phyloP scores from a whole-genome alignment of 108 stramenopile genomes.

The Stephanodiscus triporus region DNA sequence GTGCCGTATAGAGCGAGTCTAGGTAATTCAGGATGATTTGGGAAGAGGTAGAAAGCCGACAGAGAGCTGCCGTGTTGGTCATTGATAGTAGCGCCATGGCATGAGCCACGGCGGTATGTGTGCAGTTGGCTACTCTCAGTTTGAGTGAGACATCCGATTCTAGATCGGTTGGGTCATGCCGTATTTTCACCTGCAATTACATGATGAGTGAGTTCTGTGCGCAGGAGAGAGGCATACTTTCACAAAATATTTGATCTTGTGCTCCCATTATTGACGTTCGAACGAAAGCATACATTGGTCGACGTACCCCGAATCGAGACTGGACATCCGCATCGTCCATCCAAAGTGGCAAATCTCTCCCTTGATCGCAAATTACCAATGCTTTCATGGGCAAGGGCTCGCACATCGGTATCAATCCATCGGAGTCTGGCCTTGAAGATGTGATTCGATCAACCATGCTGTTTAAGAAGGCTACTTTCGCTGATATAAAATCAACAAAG shows the following conservation, averaged over 20 bases:
- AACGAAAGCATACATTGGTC: neutral
- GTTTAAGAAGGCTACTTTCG: conserved; percentile 73
- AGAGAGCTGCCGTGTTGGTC: conserved; percentile 46
- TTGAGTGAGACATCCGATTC: conserved; percentile 82
- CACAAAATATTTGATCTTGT: neutral
- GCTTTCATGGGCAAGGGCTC: conserved; percentile 87
- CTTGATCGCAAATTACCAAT: conserved; percentile 76
- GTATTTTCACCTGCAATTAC: conserved; percentile 39
- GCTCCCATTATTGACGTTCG: neutral
- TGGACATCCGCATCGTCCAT: conserved; percentile 30
- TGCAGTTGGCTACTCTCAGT: conserved; percentile 90
- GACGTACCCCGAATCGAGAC: conserved; percentile 31
- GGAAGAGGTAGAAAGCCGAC: conserved; percentile 5
- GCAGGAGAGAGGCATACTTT: neutral
- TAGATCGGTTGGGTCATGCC: conserved; percentile 50
- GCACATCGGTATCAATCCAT: conserved; percentile 69
- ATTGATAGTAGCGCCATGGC: conserved; percentile 71
- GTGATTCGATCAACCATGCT: conserved; percentile 95
- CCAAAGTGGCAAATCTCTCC: conserved; percentile 51
- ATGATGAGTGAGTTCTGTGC: neutral
- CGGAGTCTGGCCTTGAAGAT: conserved; percentile 58
- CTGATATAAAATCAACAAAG: conserved; percentile 53
- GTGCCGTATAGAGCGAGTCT: conserved; percentile 69
- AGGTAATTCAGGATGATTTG: conserved; percentile 60
- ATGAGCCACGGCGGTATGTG: conserved; percentile 90